phyloP scores from a whole-genome alignment of 805 yeast genomes.

The Limtongia smithiae region DNA sequence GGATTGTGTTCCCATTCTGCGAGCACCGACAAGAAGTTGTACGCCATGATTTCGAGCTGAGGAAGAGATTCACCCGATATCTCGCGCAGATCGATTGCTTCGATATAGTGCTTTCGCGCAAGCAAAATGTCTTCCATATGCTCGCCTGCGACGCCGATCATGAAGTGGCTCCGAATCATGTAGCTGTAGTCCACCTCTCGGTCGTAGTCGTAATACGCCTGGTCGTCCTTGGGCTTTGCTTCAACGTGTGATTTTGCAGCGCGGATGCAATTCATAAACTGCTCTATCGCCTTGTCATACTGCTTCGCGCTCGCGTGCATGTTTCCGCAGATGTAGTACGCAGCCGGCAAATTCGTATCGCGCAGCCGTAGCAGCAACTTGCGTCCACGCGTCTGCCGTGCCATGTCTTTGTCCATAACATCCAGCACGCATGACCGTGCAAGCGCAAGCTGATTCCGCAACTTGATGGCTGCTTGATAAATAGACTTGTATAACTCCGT shows the following conservation, averaged over 20 bases:
- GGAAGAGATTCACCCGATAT: constrained; percentile 11
- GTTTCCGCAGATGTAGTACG: constrained; percentile 15
- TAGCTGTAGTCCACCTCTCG: constrained; percentile 19
- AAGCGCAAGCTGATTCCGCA: constrained; percentile 12
- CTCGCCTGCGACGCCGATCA: constrained; percentile 15
- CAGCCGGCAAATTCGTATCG: constrained; percentile 17
- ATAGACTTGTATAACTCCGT: background rate
- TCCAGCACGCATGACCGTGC: constrained; percentile 4
- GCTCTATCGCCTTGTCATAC: constrained; percentile 2
- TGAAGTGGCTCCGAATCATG: constrained; percentile 10
- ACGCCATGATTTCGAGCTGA: constrained; percentile 13
- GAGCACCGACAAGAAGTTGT: constrained; percentile 12
- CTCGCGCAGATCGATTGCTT: constrained; percentile 6
- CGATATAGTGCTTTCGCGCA: constrained; percentile 10
- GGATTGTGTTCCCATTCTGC: constrained; percentile 20
- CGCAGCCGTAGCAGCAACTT: constrained; percentile 4
- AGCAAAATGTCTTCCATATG: background rate
- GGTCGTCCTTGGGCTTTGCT: constrained; percentile 4
- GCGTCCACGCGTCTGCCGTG: constrained; percentile 4
- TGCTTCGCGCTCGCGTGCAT: background rate
- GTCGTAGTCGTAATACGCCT: constrained; percentile 19
- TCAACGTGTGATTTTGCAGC: constrained; percentile 25
- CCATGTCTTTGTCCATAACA: background rate
- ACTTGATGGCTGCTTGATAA: background rate
- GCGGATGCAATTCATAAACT: constrained; percentile 7